Evolutionary conservation across 768 basidiomycete species (phyloP), one percentile per base, ranked within the genome.

Genomic region (Mycena amicta): DNA sequence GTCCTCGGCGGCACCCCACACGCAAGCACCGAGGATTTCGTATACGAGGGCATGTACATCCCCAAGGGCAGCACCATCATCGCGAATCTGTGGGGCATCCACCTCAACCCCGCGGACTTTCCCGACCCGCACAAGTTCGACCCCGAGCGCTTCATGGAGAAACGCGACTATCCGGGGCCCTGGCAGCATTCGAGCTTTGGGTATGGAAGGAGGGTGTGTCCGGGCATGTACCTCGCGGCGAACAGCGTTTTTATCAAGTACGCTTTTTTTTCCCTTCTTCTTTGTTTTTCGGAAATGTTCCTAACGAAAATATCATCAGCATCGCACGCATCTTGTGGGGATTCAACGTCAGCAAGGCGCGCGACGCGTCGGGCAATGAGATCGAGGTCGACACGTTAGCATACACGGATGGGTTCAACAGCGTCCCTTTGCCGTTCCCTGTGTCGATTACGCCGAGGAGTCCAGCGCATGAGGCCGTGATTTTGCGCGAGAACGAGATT

Each of bases 31-130:
- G 69, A 66, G 15, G 75, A 77, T 52, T 73, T 77, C 53, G 71
- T 68, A 22, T 77, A 77, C 57, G 65, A 74, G 27, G 74, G 73
- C 60, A 75, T 74, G 76, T 72, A 66, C 53, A 77, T 77, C 25
- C 75, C 75, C 1, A 71, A 71, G 59, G 75, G 75, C 31, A 68
- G 71, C 18, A 77, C 73, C 0, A 61, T 77, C 20, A 75, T 74
- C 52, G 74, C 74, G 3, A 76, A 77, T 52, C 61, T 73, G 2
- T 64, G 62, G 62, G 62, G 59, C 16, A 64, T 64, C 33, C 59
- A 64, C 29, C 50, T 64, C n/a, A 64, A 64, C 39, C 31, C 59
- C 0, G 50, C 12, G 6, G 59, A 64, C 37, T 64, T 64, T 11
- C 62, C 62, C 12, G 59, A 64, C 29, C 62, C 62, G 8, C 55